Evolutionary conservation across 2,329 filamentous ascomycete genomes (phyloP), one percentile per base, ranked within the genome.

Genomic region (Colletotrichum aenigma): DNA sequence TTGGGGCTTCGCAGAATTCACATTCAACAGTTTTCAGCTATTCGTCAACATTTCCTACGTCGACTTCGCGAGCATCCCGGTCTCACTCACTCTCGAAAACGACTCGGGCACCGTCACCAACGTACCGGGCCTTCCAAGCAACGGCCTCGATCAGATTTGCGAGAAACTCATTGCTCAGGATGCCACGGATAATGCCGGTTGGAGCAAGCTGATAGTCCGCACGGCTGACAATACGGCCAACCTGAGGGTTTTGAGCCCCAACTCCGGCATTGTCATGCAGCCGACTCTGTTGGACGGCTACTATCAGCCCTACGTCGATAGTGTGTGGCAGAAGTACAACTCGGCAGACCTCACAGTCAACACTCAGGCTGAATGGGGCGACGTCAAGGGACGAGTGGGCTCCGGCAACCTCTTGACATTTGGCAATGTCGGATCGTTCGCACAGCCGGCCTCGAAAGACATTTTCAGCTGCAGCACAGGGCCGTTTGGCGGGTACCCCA

Each of bases 11-110:
- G 91, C 89, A 85, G 93, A 95, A 83, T 92, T 94, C 79, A 93
- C 92, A 18, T 93, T 89, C 84, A 94, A 94, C 82, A 79, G 83
- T 43, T 80, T 82, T 36, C 88, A 94, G 82, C 84, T 94, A 7
- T 94, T 91, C 80, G 91, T 90, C 79, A 94, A 94, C 79, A 92
- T 96, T 79, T 91, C 89, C 77, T 93, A 94, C 81, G 94, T 96
- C 69, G 94, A 96, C 85, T 96, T 96, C 83, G 90, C 95, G 76
- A 86, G 87, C 79, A 82, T 93, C 78, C 92, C 93, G n/a, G 88
- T 94, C 67, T 88, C 90, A 2, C 87, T 93, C 77, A 81, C 84
- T 75, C 87, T 93, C 61, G 83, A 84, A 70, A 89, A 88, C 76
- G 85, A 85, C 24, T 81, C 83, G 60, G 90, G 89, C 60, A 77